Evolutionary conservation across 2,329 filamentous ascomycete species (phyloP), one percentile per base, ranked within the genome.

Genomic region (Xylaria sp.): DNA sequence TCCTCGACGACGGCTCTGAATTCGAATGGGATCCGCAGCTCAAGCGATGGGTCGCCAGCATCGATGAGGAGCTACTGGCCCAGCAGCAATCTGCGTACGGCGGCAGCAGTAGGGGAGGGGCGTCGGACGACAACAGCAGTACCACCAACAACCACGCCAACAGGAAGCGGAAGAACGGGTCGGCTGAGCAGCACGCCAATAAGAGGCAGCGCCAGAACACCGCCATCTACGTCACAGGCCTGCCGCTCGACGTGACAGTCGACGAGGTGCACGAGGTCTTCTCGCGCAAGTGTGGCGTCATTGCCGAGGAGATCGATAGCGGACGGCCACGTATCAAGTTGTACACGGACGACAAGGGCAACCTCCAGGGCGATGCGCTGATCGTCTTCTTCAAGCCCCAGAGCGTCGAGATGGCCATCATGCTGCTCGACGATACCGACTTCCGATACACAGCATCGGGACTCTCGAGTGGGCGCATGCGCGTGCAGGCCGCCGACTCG

Each of bases 341-440:
- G 80, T 99, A 99, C 82, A 89, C 86, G 23, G 91, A 98, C 78
- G 89, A 92, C 1, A 82, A 90, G 1, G 96, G 94, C 23, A 88
- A 89, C 18, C 97, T 97, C 86, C 98, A 98, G 79, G 96, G 96
- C 69, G 94, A 98, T 78, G 94, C 93, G 2, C 86, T 99, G 39
- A 85, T 99, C 64, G 93, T 98, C 44, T 99, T 97, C 82, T 98
- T 97, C 87, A 93, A 96, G 75, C 92, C 94, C 0, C 94, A 97
- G 78, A 97, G 93, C n/a, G 95, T 99, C 67, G 85, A 92, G 51
- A 91, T 94, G 83, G 93, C 93, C 54, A 92, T 95, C 73, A 89
- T 91, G 83, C 86, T 96, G 76, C 86, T 94, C 13, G 93, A 97
- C 79, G 93, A 94, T 76, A 92, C 91, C 4, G 90, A 94, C 74